Percentiles rank a stretch among this genome's conserved stretches.
phyloP scores from a whole-genome alignment of 306 rosid genomes.

The Gastrolobium bilobum region DNA sequence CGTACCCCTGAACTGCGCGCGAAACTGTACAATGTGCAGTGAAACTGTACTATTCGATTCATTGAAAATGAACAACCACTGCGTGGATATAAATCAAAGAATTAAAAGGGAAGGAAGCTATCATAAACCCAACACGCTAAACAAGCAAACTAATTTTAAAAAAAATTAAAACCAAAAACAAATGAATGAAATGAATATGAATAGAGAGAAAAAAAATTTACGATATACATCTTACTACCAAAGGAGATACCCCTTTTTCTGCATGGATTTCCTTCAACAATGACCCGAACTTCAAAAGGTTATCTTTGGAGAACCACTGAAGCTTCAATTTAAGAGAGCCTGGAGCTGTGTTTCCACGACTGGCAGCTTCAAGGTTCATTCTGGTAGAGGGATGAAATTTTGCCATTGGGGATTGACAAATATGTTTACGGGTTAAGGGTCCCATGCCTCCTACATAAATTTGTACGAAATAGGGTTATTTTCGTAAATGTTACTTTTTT shows the following conservation, averaged over 20 bases:
- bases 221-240: constrained; percentile 65
- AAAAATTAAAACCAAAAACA: constrained; percentile 45
- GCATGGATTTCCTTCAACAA: constrained; percentile 82
- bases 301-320: constrained; percentile 73
- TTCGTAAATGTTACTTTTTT: too few relatives aligned
- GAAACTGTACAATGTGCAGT: constrained; percentile 14
- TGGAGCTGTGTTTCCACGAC: constrained; percentile 48
- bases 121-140: constrained; percentile 47
- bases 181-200: constrained; percentile 79
- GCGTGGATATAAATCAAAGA: constrained; percentile 60
- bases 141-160: constrained; percentile 48
- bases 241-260: constrained; percentile 55
- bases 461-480: too few relatives aligned
- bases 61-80: constrained; percentile 51
- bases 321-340: constrained; percentile 70
- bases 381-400: constrained; percentile 50
- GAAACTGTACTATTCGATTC: constrained; percentile 64
- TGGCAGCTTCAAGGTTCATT: constrained; percentile 41
- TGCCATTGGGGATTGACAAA: too few relatives aligned
- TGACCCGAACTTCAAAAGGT: constrained; percentile 73
- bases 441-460: too few relatives aligned
- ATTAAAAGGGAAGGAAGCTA: constrained; percentile 52
- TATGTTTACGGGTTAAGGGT: too few relatives aligned
- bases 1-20: too few relatives aligned
- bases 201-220: constrained; percentile 52